Evolutionary conservation across 331 rosid genomes (phyloP), one percentile per base, ranked within the genome.

Genomic region (Erythrophleum ivorense): DNA sequence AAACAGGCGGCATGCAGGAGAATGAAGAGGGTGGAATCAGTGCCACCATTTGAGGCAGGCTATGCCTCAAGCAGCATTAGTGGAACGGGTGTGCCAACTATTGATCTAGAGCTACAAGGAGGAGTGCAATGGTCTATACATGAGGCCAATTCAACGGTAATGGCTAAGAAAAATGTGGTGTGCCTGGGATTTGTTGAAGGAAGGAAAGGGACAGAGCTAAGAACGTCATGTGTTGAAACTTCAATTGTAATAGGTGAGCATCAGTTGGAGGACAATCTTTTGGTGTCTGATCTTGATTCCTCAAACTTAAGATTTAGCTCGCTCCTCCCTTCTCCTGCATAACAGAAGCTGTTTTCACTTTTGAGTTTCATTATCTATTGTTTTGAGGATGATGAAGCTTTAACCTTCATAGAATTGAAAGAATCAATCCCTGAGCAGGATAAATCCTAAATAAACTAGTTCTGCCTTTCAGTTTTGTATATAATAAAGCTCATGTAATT

Each of bases 11-110:
- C 78, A 0, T 63, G 53, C 1, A 84, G 82, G 8, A 87, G 34
- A 60, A 43, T 84, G 9, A 84, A 71, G 78, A 82, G 79, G 52
- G 90, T 87, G 53, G 41, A 66, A n/a, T 72, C 88, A 21, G 86
- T 75, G 78, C 10, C 75, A 15, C 88, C 88, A 49, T 87, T 87
- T 71, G 90, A 71, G 64, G 86, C 85, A 11, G 84, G 88, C 80
- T 87, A 31, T 5, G 84, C 83, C 40, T 50, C 83, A 5, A 80
- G 33, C 14, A 73, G 45, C 11, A 65, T 84, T 65, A 60, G 21
- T 2, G 80, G 81, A 16, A 43, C 75, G 3, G 62, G 9, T 2
- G 84, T 78, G 57, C 90, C 89, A 21, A 65, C 24, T 10, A 34
- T 85, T 69, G 86, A 85, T 79, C 74, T 85, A 1, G 88, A 59